phyloP scores from a whole-genome alignment of 257 asterid species.

The Lithospermum erythrorhizon region DNA sequence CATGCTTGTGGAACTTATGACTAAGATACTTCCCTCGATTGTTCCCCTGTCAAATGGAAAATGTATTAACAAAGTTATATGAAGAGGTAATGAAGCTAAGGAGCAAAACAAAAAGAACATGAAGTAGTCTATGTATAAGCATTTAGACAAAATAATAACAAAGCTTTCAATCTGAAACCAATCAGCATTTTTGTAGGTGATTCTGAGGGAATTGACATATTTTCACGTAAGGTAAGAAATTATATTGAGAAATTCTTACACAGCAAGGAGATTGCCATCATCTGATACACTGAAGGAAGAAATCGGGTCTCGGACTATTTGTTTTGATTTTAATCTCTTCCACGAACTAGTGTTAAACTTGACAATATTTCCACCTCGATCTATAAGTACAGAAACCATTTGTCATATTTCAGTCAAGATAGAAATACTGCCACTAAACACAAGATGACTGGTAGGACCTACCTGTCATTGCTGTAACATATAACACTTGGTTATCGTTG shows the following conservation, averaged over 20 bases:
- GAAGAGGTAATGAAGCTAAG: neutral
- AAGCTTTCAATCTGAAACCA: neutral
- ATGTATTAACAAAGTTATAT: slow-evolving; percentile 5
- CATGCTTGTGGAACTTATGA: slow-evolving; percentile 42
- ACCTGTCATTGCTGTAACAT: slow-evolving; percentile 58
- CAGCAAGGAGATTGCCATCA: slow-evolving; percentile 72
- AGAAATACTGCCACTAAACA: slow-evolving; percentile 7
- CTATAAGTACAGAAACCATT: slow-evolving; percentile 19
- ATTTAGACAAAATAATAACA: too few relatives aligned
- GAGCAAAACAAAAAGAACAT: too few relatives aligned
- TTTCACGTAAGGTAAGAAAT: neutral
- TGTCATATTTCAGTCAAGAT: slow-evolving; percentile 6
- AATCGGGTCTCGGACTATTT: slow-evolving; percentile 48
- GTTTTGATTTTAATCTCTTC: slow-evolving; percentile 57
- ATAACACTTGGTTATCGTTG: slow-evolving; percentile 48
- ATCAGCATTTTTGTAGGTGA: neutral
- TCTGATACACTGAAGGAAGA: slow-evolving; percentile 80
- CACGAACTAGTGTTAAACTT: slow-evolving; percentile 65
- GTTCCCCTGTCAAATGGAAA: slow-evolving; percentile 64
- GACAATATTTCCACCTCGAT: slow-evolving; percentile 50
- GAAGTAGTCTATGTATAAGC: neutral
- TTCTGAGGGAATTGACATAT: neutral
- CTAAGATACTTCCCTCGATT: slow-evolving; percentile 53
- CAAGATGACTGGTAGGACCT: slow-evolving; percentile 7
- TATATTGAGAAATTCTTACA: slow-evolving; percentile 35